Base-by-base conservation (phyloP, 1,284 basidiomycete genomes). In the Mycena sp. region DNA sequence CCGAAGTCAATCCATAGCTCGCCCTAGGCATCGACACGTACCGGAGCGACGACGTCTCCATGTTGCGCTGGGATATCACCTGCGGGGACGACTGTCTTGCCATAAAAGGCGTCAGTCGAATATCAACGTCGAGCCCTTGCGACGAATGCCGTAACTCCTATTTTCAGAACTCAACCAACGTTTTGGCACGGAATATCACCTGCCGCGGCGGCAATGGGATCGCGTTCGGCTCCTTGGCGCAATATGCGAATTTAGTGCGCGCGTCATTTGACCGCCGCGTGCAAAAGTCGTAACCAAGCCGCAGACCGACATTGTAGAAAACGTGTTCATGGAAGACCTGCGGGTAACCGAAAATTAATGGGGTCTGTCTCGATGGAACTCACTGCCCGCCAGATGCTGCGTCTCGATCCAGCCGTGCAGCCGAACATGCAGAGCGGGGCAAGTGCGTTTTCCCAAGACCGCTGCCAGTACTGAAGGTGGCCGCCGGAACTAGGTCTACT, bases 1-100 rank as follows among this genome's bases (percentile, higher is more conserved):
- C 41, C 25, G 21, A 49, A 29, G 26, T 9, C 32, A 14, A 57
- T 25, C 35, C 48, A 35, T 7, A 50, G 48, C 44, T 67, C 17
- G 6, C 23, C 35, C n/a, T 48, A 86, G 85, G 85, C 2, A 87
- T 87, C 63, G 80, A 90, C 70, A 89, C 87, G 0, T 91, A 85
- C 71, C 78, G 85, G 41, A 85, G 83, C 54, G 78, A 86, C 67
- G 76, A 80, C 29, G 74, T 90, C 35, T 77, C 82, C 4, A 73
- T 89, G 61, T 65, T 82, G 37, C 83, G 87, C 69, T 87, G 82
- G 81, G 85, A 87, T 71, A 79, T 87, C 28, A 88, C 85, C 23
- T 83, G 81, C 57, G 88, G 12, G 7, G 89, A 89, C 70, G 88
- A 89, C 71, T 89, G 87, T 67, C 73, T 89, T n/a, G 87, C 87